Evolutionary conservation across 2,329 filamentous ascomycete species (phyloP), one percentile per base, ranked within the genome.

Genomic region (Colletotrichum sp.): DNA sequence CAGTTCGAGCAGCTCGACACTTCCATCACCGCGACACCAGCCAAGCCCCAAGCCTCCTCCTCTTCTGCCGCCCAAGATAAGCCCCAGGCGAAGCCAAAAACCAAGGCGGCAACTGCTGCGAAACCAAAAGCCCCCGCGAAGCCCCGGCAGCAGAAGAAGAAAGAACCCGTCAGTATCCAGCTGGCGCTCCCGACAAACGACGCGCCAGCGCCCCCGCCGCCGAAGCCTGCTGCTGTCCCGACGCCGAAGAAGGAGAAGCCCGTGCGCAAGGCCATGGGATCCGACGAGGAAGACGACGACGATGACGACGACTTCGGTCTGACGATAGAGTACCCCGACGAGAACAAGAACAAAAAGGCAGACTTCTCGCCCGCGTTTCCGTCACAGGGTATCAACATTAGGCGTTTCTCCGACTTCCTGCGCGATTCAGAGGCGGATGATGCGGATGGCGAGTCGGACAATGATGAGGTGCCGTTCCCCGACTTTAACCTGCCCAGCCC

Each of bases 1-100:
- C 88, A 93, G 79, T 92, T 94, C 80, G 87, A 91, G 12, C 94
- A 94, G 74, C 87, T 97, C 47, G 86, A 87, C 29, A 82, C 78
- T 51, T 73, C 69, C 69, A 72, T 78, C 66, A 79, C 78, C 38
- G 77, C 78, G 24, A 36, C 76, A n/a, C 73, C 76, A 57, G 81
- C 80, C 54, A 80, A 81, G 68, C 65, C 75, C 67, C 29, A 67
- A 43, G 63, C 72, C 8, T 67, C 43, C 11, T 54, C 63, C n/a
- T 27, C 24, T 27, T 54, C 47, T 34, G 76, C 78, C 27, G 27
- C 77, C 43, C 43, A 47, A 8, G 59, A 76, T 43, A 80, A 80
- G 54, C 62, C 75, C 21, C 67, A 76, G 6, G 33, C 77, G 16
- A 76, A 77, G 65, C 66, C 74, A 12, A 73, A 72, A 21, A 58